phyloP scores from a whole-genome alignment of 1,284 basidiomycete species.

The Microbotryomycetes sp. region DNA sequence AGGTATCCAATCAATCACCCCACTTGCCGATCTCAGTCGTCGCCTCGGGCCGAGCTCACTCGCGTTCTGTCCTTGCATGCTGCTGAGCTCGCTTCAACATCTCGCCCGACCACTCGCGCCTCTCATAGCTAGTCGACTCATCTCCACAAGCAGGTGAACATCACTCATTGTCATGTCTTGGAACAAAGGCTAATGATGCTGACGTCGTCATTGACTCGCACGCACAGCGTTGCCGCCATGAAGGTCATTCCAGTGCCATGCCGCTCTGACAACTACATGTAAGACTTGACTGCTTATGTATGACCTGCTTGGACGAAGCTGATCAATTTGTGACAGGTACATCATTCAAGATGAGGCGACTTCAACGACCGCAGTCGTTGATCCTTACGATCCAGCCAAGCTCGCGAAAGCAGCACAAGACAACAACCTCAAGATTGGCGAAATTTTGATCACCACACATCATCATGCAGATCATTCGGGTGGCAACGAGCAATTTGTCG shows the following conservation, averaged over 20 bases:
- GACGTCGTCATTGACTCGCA: background rate
- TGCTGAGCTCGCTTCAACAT: too few relatives aligned
- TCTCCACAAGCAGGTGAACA: too few relatives aligned
- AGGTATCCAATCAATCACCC: too few relatives aligned
- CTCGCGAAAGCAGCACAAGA: conserved; percentile 61
- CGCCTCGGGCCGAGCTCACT: too few relatives aligned
- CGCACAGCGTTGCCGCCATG: conserved; percentile 13
- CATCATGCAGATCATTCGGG: conserved; percentile 66
- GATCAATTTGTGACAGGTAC: conserved; percentile 1
- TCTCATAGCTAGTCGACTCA: too few relatives aligned
- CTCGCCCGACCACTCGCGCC: too few relatives aligned
- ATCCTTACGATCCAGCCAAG: conserved; percentile 74
- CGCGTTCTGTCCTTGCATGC: too few relatives aligned
- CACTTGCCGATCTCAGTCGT: too few relatives aligned
- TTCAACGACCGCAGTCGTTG: conserved; percentile 47
- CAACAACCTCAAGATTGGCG: conserved; percentile 55
- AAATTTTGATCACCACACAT: conserved; percentile 67
- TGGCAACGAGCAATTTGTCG: conserved; percentile 60
- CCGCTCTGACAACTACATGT: conserved; percentile 32
- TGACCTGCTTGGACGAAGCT: background rate
- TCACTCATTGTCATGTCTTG: too few relatives aligned
- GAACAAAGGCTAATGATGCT: too few relatives aligned
- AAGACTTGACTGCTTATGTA: background rate
- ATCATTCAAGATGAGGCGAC: conserved; percentile 14
- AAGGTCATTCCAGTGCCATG: conserved; percentile 28